Conservation (phyloP, 306 rosid genomes). For the Dalbergia cultrata region DNA sequence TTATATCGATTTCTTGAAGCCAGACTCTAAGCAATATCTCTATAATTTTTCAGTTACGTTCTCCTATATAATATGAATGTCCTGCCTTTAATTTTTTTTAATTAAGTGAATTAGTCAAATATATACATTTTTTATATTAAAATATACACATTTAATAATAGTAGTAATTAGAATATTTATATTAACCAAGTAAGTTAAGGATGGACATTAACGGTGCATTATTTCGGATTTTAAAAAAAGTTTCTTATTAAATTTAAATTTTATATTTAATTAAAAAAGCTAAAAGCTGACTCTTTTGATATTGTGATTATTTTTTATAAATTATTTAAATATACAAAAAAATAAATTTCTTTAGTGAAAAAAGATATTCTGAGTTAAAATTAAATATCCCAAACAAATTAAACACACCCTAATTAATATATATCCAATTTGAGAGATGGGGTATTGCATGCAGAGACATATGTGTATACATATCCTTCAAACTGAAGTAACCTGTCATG, state of each 20-base stretch:
- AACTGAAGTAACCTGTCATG: constrained; percentile 23
- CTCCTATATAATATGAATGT: not conserved
- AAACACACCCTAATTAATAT: not conserved
- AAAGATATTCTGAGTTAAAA: no score
- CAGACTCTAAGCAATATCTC: not conserved
- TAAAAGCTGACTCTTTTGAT: no score
- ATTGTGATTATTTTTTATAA: no score
- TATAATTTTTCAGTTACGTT: not conserved
- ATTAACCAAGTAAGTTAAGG: not conserved
- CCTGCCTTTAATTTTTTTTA: not conserved
- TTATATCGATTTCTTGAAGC: no score
- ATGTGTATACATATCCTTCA: not conserved
- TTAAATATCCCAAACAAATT: no score
- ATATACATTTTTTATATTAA: no score
- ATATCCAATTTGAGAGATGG: not conserved
- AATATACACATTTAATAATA: not conserved
- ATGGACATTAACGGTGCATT: not conserved
- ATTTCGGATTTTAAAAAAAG: no score
- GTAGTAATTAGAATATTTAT: not conserved
- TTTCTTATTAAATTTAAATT: no score
- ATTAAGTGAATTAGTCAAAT: not conserved
- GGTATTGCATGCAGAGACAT: not conserved
- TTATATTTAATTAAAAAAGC: no score
- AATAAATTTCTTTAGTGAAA: no score
- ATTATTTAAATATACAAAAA: no score